Percentiles rank a stretch among this genome's conserved stretches.
Conservation (phyloP, 2,329 filamentous ascomycete genomes). For the Ceratocystis colombiana region DNA sequence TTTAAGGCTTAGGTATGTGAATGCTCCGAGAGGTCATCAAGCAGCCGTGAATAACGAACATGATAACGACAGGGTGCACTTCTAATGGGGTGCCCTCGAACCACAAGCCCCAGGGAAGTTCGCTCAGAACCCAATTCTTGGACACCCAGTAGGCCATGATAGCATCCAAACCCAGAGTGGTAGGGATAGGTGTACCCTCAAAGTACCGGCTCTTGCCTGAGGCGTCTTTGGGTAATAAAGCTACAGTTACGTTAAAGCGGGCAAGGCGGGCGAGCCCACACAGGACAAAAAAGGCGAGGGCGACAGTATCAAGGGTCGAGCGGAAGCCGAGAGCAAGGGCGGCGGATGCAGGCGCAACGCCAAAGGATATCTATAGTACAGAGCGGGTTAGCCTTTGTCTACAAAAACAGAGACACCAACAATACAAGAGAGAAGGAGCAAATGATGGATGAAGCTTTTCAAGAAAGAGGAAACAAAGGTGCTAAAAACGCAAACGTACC, state of each 20-base stretch:
- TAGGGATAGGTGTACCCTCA: constrained; percentile 93
- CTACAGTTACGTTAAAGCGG: constrained; percentile 93
- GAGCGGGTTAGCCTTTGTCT: neutral
- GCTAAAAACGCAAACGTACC: constrained; percentile 44
- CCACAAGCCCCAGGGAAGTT: constrained; percentile 66
- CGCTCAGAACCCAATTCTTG: constrained; percentile 66
- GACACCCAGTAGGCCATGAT: constrained; percentile 86
- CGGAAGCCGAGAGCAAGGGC: constrained; percentile 85
- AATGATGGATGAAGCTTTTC: neutral
- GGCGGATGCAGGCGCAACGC: constrained; percentile 74
- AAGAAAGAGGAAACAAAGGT: neutral
- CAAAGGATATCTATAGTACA: constrained; percentile 74
- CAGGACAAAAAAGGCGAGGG: constrained; percentile 79
- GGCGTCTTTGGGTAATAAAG: constrained; percentile 80
- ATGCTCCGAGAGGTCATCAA: constrained; percentile 93
- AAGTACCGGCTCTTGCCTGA: constrained; percentile 91
- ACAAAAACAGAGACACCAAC: neutral
- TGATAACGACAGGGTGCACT: constrained; percentile 68
- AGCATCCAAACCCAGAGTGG: constrained; percentile 66
- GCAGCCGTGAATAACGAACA: constrained; percentile 85
- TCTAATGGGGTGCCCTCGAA: constrained; percentile 59
- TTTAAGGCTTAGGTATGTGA: constrained; percentile 77
- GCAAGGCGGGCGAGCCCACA: constrained; percentile 88
- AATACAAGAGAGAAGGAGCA: neutral
- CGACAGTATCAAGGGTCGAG: constrained; percentile 69